phyloP scores from a whole-genome alignment of 306 rosid species.

The Vigna trinervia region DNA sequence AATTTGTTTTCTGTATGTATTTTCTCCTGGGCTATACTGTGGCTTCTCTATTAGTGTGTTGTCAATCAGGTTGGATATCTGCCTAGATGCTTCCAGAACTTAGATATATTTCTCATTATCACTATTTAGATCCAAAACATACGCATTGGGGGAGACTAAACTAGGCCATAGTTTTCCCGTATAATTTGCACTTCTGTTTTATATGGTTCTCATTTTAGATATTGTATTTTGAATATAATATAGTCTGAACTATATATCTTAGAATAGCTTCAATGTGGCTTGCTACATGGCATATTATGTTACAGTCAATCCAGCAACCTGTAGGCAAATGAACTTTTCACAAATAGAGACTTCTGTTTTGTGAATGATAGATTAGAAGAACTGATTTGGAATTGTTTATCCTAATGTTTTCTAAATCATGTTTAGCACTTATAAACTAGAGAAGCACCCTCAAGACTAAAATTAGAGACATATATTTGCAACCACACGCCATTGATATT shows the following conservation, averaged over 20 bases:
- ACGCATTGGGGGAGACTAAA: not conserved
- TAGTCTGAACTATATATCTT: not conserved
- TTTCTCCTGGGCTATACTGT: not conserved
- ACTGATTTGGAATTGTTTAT: slow-evolving; percentile 13
- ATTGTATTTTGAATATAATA: slow-evolving; percentile 1
- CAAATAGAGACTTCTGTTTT: not conserved
- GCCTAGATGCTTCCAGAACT: slow-evolving; percentile 6
- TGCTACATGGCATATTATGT: not conserved
- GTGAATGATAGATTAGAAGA: slow-evolving; percentile 14
- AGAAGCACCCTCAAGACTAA: not conserved
- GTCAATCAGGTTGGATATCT: slow-evolving; percentile 7
- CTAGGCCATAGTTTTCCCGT: not conserved
- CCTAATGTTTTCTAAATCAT: not conserved
- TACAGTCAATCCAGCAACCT: not conserved
- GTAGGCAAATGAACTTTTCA: not conserved
- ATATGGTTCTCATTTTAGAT: slow-evolving; percentile 23
- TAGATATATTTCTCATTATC: not conserved
- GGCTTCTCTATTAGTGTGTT: not conserved
- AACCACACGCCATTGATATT: not conserved
- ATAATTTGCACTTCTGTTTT: not conserved
- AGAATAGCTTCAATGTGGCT: not conserved
- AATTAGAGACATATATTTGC: slow-evolving; percentile 16
- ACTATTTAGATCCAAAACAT: not conserved
- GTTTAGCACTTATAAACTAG: not conserved
- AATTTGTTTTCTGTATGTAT: not conserved